These are phyloP conservation scores for Morella rubra DNA, from an alignment of 306 rosid genomes.

Conservation along the genomic window DNA sequence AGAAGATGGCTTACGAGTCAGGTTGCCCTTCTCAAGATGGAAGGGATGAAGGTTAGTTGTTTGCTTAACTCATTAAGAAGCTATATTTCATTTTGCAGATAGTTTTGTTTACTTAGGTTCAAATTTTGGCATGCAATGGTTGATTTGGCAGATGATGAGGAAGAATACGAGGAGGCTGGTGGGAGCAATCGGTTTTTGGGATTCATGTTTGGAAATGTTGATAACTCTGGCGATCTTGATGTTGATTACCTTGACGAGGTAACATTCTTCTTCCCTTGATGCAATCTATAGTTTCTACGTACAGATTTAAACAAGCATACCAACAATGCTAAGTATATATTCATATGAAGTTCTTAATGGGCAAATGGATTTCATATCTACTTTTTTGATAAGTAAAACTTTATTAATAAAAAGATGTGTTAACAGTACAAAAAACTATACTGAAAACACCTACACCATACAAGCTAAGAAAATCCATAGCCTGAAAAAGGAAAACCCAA, in stretches of 20 bases:
- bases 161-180: slow-evolving; percentile 72
- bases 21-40: slow-evolving; percentile 73
- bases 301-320: slow-evolving; percentile 17
- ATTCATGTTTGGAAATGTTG: slow-evolving; percentile 96
- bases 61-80: slow-evolving; percentile 7
- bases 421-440: no score
- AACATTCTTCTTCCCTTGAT: slow-evolving; percentile 26
- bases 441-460: no score
- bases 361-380: neutral
- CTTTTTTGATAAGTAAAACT: no score
- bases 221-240: slow-evolving; percentile 91
- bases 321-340: neutral
- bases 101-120: neutral
- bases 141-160: slow-evolving; percentile 66
- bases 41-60: slow-evolving; percentile 72
- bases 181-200: slow-evolving; percentile 77
- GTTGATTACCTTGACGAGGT: slow-evolving; percentile 98
- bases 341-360: neutral
- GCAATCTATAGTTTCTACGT: slow-evolving; percentile 17
- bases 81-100: neutral
- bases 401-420: no score
- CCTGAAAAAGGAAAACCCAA: no score
- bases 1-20: slow-evolving; percentile 66
- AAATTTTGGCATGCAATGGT: neutral
- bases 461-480: no score